Base-by-base conservation (phyloP, 176 grass and related monocot genomes). In the Hsuehochloa calcarea region DNA sequence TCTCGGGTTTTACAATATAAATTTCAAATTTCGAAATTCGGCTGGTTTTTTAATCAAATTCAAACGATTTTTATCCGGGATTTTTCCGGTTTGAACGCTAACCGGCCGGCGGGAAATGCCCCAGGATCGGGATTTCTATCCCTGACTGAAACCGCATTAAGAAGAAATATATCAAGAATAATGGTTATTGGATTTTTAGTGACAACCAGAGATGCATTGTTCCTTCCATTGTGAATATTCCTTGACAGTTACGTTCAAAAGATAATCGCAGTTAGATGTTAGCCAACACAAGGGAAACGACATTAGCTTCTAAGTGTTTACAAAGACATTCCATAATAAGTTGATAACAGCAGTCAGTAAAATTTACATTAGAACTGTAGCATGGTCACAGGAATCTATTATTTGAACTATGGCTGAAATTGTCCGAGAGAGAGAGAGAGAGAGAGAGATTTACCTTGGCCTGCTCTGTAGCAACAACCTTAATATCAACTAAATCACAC, bases 401-500 rank as follows among this genome's bases (percentile, higher is more conserved):
- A 44, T 66, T 63, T 63, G 44, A 5, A n/a, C n/a, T 64, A 34
- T 77, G 22, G 14, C 75, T 27, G 68, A 65, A 13, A 55, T 16
- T 72, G 20, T 34, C 55, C 0, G 19, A 9, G 3, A 39, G 14
- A 37, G 4, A 75, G 8, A 34, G 10, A 26, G 15, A 65, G 25
- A 14, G 2, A 58, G 13, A 58, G 25, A 20, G 4, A 58, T 16
- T 89, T 88, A 95, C 95, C 91, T 98, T 90, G 65, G 93, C 95
- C 78, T 87, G 91, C 86, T 98, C 93, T 77, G 87, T 92, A 66
- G 90, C 86, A 40, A 98, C 93, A 82, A 95, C 93, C 86, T 95
- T 93, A 80, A 82, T 95, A 7, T 98, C 89, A 65, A 89, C 89
- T 80, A 98, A 86, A 87, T 98, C 95, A 69, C 91, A 93, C 75